Percentiles rank a stretch among this genome's conserved stretches.
Conservation (phyloP, 306 rosid species). For the Astragalus glycyphyllos region DNA sequence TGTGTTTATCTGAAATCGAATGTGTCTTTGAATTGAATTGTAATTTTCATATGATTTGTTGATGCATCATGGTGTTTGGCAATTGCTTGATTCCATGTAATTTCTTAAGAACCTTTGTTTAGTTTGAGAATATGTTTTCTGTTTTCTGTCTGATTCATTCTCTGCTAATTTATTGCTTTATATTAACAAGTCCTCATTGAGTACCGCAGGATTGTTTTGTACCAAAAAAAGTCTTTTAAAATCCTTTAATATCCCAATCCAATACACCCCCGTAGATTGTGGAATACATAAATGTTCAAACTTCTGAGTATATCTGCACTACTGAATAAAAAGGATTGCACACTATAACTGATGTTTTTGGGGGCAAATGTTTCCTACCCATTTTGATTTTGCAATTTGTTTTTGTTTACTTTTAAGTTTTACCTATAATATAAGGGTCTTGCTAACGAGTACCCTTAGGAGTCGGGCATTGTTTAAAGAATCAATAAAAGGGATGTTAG, state of each 20-base stretch:
- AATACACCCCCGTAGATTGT: too few relatives aligned
- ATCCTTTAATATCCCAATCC: too few relatives aligned
- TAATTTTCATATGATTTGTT: conserved; percentile 1
- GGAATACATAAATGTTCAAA: neutral
- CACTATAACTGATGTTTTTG: neutral
- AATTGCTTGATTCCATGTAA: conserved; percentile 3
- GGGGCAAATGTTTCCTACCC: neutral
- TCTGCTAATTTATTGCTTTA: too few relatives aligned
- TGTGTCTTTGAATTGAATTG: conserved; percentile 5
- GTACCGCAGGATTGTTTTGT: too few relatives aligned
- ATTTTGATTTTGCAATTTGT: neutral
- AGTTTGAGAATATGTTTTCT: conserved; percentile 6
- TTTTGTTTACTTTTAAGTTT: neutral
- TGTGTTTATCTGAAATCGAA: conserved; percentile 21
- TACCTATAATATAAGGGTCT: neutral
- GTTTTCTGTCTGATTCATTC: conserved; percentile 1
- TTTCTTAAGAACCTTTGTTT: conserved; percentile 18
- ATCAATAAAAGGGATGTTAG: too few relatives aligned
- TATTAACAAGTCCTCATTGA: too few relatives aligned
- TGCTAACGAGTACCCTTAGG: too few relatives aligned
- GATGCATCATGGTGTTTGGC: conserved; percentile 7
- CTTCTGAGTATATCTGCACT: neutral
- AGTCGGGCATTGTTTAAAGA: too few relatives aligned
- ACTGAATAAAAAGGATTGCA: neutral
- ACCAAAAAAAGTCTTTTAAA: too few relatives aligned